phyloP scores from a whole-genome alignment of 805 yeast species.

The Ogataea chonburiensis region DNA sequence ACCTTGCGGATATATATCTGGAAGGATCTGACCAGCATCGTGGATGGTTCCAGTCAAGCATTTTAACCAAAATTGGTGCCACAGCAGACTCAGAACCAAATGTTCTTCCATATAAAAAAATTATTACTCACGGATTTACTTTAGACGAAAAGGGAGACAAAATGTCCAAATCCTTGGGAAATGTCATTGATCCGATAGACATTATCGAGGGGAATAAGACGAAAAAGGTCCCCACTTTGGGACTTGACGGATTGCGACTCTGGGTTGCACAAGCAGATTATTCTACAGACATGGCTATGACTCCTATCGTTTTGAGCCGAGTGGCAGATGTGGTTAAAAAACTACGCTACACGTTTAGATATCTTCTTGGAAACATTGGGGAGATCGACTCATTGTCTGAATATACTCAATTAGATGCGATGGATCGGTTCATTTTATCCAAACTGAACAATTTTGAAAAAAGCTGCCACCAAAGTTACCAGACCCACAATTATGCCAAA shows the following conservation, averaged over 20 bases:
- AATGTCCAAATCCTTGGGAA: conserved; percentile 94
- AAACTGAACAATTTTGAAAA: conserved; percentile 49
- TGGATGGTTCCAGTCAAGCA: conserved; percentile 97
- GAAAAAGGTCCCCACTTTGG: conserved; percentile 58
- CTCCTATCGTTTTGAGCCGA: conserved; percentile 67
- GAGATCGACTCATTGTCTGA: conserved; percentile 36
- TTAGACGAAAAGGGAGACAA: conserved; percentile 82
- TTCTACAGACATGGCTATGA: conserved; percentile 73
- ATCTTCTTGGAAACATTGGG: conserved; percentile 73
- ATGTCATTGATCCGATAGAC: conserved; percentile 66
- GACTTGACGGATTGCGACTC: conserved; percentile 86
- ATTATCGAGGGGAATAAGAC: conserved; percentile 61
- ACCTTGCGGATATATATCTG: conserved; percentile 76
- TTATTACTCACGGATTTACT: conserved; percentile 92
- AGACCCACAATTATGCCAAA: conserved; percentile 61
- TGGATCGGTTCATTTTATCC: conserved; percentile 66
- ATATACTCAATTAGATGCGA: conserved; percentile 36
- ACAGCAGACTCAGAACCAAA: conserved; percentile 26
- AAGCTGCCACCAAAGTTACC: conserved; percentile 45
- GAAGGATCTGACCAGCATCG: conserved; percentile 99
- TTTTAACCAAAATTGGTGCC: conserved; percentile 69
- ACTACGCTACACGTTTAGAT: conserved; percentile 76
- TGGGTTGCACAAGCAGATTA: conserved; percentile 91
- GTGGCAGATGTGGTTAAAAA: conserved; percentile 82
- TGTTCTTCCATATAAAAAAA: conserved; percentile 60